A percentile compares a stretch with the other conserved stretches of the same genome.
phyloP scores from a whole-genome alignment of 345 rosid species.

The Melastoma malabathricum region DNA sequence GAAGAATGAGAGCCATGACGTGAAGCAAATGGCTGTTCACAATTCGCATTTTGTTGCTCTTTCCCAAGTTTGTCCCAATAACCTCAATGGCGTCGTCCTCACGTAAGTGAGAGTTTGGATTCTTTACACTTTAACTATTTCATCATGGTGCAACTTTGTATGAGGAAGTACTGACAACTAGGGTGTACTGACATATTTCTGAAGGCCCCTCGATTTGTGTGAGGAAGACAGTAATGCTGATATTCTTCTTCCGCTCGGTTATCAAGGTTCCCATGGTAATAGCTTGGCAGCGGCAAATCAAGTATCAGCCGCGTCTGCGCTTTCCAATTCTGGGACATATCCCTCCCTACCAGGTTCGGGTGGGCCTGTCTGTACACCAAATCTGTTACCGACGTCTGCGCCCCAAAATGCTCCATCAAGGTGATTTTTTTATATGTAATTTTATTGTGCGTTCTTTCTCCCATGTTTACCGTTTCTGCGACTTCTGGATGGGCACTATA shows the following conservation, averaged over 20 bases:
- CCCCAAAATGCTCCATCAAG: too few species aligned
- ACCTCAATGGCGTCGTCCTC: slow-evolving; percentile 52
- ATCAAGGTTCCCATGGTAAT: slow-evolving; percentile 46
- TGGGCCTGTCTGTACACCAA: slow-evolving; percentile 41
- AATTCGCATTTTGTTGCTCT: slow-evolving; percentile 70
- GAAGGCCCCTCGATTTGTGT: slow-evolving; percentile 91
- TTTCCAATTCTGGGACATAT: slow-evolving; percentile 51
- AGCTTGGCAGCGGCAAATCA: slow-evolving; percentile 49
- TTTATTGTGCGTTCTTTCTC: background rate
- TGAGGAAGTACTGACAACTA: background rate
- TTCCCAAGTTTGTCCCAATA: slow-evolving; percentile 77
- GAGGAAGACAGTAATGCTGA: slow-evolving; percentile 54
- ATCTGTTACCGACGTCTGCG: slow-evolving; percentile 20
- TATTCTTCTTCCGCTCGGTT: slow-evolving; percentile 31
- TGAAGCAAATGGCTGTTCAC: slow-evolving; percentile 65
- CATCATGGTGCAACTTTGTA: slow-evolving; percentile 7
- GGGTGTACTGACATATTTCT: slow-evolving; percentile 7
- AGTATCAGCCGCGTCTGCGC: slow-evolving; percentile 46
- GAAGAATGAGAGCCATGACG: slow-evolving; percentile 67
- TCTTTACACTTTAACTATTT: background rate
- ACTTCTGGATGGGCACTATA: background rate
- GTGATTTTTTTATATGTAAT: too few species aligned
- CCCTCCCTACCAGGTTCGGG: slow-evolving; percentile 53
- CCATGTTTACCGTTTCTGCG: background rate
- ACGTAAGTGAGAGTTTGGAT: slow-evolving; percentile 39